Evolutionary conservation across 177 flowering plant species (phyloP).

Genomic region (Vitis hybrid): DNA sequence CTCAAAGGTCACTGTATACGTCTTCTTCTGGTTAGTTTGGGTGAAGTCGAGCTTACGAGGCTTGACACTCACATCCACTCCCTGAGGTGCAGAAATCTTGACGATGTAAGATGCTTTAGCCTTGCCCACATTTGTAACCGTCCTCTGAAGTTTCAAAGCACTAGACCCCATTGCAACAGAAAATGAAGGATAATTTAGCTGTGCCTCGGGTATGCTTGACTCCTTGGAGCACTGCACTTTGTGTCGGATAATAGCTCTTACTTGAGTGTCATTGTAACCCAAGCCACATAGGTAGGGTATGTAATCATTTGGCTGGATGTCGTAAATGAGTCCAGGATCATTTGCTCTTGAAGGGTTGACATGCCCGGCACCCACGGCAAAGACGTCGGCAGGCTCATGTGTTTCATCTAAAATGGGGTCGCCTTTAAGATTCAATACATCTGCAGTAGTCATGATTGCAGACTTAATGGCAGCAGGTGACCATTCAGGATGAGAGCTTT

Average conservation of each 20-base stretch:
- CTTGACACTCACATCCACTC: too few relatives aligned
- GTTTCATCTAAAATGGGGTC: slow-evolving; percentile 23
- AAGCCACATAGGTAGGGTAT: slow-evolving; percentile 36
- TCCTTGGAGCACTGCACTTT: slow-evolving; percentile 16
- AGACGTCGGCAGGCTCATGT: slow-evolving; percentile 21
- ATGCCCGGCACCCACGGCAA: slow-evolving; percentile 36
- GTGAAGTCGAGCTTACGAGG: too few relatives aligned
- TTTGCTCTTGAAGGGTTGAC: slow-evolving; percentile 37
- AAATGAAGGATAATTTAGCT: slow-evolving; percentile 1
- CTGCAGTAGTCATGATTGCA: slow-evolving; percentile 32
- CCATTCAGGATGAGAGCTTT: slow-evolving; percentile 33
- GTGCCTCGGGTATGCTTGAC: slow-evolving; percentile 20
- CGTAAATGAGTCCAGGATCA: slow-evolving; percentile 38
- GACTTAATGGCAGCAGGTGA: slow-evolving; percentile 34
- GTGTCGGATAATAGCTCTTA: slow-evolving; percentile 12
- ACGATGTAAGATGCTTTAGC: too few relatives aligned
- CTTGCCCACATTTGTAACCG: too few relatives aligned
- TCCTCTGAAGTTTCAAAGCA: too few relatives aligned
- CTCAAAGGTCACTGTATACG: too few relatives aligned
- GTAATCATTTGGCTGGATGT: slow-evolving; percentile 27
- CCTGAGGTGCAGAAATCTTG: too few relatives aligned
- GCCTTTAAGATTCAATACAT: slow-evolving; percentile 1
- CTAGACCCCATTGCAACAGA: too few relatives aligned
- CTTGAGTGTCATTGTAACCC: slow-evolving; percentile 22
- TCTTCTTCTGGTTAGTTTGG: too few relatives aligned